Conservation (phyloP, 208 protist genomes). For the Leishmania major region DNA sequence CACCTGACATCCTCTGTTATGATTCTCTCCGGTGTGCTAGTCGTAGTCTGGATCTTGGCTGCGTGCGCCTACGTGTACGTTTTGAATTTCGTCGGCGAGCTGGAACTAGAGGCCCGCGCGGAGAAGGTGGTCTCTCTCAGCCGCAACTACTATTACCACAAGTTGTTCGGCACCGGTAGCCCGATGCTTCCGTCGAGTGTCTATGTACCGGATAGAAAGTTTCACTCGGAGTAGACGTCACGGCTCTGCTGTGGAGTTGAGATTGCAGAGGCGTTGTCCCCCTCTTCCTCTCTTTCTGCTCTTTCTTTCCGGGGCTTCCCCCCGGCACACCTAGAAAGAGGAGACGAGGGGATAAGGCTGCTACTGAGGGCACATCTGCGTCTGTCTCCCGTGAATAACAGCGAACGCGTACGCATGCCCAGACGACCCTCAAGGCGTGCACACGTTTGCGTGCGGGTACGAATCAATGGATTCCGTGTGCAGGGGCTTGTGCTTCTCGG, state of each 20-base stretch:
- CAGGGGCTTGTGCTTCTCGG: neutral
- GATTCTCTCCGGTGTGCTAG: slow-evolving; percentile 56
- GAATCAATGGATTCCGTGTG: neutral
- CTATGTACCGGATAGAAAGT: slow-evolving; percentile 12
- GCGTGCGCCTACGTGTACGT: slow-evolving; percentile 73
- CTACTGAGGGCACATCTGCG: neutral
- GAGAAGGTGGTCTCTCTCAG: slow-evolving; percentile 33
- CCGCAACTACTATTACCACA: slow-evolving; percentile 76
- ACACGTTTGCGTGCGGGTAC: neutral
- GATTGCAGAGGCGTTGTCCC: neutral
- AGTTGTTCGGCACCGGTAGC: slow-evolving; percentile 62
- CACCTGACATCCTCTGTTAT: slow-evolving; percentile 64
- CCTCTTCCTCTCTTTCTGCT: neutral
- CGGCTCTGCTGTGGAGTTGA: neutral
- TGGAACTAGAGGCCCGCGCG: slow-evolving; percentile 42
- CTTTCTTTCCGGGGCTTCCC: neutral
- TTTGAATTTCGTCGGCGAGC: slow-evolving; percentile 43
- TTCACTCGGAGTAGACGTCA: slow-evolving; percentile 5
- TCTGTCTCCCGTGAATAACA: neutral
- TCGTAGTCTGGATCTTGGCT: slow-evolving; percentile 66
- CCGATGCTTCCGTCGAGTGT: slow-evolving; percentile 14
- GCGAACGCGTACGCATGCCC: neutral
- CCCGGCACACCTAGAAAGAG: neutral
- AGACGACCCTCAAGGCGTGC: too few relatives aligned
- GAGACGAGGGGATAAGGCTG: neutral